Evolutionary conservation across 768 basidiomycete species (phyloP).

Genomic region (Sutorius australiensis): DNA sequence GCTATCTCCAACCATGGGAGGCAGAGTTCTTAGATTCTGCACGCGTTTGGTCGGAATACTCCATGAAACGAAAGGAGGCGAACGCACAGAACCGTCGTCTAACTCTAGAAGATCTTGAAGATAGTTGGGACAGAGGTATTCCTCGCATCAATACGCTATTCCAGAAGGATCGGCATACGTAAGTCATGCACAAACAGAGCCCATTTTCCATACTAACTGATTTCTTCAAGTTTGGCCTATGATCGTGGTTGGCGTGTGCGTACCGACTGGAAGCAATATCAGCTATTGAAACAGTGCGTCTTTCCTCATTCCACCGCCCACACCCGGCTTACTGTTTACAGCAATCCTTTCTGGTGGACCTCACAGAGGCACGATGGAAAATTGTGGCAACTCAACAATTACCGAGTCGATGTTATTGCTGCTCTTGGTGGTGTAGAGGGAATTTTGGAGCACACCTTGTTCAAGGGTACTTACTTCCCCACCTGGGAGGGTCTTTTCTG

Average conservation of each 20-base stretch:
- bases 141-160: constrained; percentile 98
- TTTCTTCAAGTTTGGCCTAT: constrained; percentile 69
- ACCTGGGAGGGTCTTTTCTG: constrained; percentile 99
- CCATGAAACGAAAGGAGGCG: constrained; percentile 99
- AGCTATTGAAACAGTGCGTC: constrained; percentile 81
- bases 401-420: constrained; percentile 98
- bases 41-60: constrained; percentile 99
- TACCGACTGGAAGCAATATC: constrained; percentile 98
- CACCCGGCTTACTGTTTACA: constrained; percentile 29
- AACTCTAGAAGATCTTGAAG: constrained; percentile 96
- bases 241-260: constrained; percentile 99
- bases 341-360: constrained; percentile 99
- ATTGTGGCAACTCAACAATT: constrained; percentile 96
- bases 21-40: constrained; percentile 97
- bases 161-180: constrained; percentile 97
- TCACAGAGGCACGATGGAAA: constrained; percentile 96
- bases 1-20: constrained; percentile 96
- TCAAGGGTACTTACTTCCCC: constrained; percentile 97
- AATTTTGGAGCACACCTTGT: constrained; percentile 93
- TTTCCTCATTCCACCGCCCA: not conserved
- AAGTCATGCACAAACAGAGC: constrained; percentile 22
- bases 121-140: constrained; percentile 98
- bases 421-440: constrained; percentile 95
- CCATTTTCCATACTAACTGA: not conserved
- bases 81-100: constrained; percentile 96